Conservation (phyloP, 805 yeast species). For the Candida schatavii region DNA sequence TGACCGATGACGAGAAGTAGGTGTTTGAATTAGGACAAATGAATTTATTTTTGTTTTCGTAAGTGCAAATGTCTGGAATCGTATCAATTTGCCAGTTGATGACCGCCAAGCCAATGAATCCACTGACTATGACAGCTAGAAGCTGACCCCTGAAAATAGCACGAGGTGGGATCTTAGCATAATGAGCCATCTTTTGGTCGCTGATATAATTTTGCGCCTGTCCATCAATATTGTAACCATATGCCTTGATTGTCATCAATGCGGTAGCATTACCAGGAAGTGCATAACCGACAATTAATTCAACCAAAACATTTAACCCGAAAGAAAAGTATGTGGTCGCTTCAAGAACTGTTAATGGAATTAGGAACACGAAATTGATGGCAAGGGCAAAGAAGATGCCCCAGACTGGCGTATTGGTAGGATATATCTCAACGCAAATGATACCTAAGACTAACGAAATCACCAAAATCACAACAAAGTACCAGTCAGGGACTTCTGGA, state of each 20-base stretch:
- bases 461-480: conserved; percentile 20
- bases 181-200: conserved; percentile 19
- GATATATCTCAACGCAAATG: conserved; percentile 27
- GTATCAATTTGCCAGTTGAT: conserved; percentile 17
- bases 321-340: conserved; percentile 48
- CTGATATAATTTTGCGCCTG: conserved; percentile 53
- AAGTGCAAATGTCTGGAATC: conserved; percentile 19
- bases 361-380: conserved; percentile 47
- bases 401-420: conserved; percentile 58
- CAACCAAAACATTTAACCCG: conserved; percentile 52
- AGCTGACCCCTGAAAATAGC: conserved; percentile 19
- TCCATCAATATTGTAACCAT: conserved; percentile 52
- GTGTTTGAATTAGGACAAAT: conserved; percentile 28
- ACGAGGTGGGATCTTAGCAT: conserved; percentile 22
- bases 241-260: conserved; percentile 48
- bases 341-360: conserved; percentile 49
- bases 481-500: conserved; percentile 38
- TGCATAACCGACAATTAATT: conserved; percentile 56
- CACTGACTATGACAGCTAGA: conserved; percentile 4
- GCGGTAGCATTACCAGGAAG: conserved; percentile 56
- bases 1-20: conserved; percentile 43
- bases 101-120: too few relatives aligned
- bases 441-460: conserved; percentile 30
- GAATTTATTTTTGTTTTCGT: conserved; percentile 19
- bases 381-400: conserved; percentile 52